A percentile compares a stretch with the other conserved stretches of the same genome.
phyloP scores from a whole-genome alignment of 2,329 filamentous ascomycete genomes.

The Stagonosporopsis chrysanthemi region DNA sequence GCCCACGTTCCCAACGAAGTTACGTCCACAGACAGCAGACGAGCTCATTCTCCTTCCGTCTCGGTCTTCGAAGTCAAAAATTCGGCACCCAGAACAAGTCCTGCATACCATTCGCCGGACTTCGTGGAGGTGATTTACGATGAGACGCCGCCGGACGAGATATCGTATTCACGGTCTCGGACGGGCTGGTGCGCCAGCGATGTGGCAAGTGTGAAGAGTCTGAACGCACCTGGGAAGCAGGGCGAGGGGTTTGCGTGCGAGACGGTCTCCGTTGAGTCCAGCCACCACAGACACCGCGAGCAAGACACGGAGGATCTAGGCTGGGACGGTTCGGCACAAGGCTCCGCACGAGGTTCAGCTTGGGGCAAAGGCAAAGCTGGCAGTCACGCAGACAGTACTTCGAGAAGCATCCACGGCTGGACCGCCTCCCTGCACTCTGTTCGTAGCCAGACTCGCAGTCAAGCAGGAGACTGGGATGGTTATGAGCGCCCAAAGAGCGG shows the following conservation, averaged over 20 bases:
- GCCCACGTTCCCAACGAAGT: background rate
- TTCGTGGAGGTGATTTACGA: slow-evolving; percentile 25
- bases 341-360: background rate
- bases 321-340: background rate
- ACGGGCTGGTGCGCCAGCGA: background rate
- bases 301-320: background rate
- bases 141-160: slow-evolving; percentile 15
- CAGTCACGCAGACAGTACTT: background rate
- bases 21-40: background rate
- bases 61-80: background rate
- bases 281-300: background rate
- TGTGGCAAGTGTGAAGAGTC: background rate
- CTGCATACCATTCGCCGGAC: slow-evolving; percentile 33
- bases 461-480: slow-evolving; percentile 28
- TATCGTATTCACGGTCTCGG: background rate
- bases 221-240: background rate
- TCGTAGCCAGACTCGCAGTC: background rate
- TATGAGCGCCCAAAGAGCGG: slow-evolving; percentile 27
- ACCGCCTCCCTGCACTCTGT: background rate
- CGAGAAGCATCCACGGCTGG: background rate
- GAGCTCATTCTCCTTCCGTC: background rate
- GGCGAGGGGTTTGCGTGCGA: slow-evolving; percentile 4
- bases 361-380: slow-evolving; percentile 1
- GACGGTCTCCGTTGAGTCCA: too few species aligned
- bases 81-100: background rate